A percentile compares a stretch with the other conserved stretches of the same genome.
These are phyloP conservation scores for Xylaria hypoxylon DNA, from an alignment of 2,329 filamentous ascomycete species.

Conservation along the genomic window DNA sequence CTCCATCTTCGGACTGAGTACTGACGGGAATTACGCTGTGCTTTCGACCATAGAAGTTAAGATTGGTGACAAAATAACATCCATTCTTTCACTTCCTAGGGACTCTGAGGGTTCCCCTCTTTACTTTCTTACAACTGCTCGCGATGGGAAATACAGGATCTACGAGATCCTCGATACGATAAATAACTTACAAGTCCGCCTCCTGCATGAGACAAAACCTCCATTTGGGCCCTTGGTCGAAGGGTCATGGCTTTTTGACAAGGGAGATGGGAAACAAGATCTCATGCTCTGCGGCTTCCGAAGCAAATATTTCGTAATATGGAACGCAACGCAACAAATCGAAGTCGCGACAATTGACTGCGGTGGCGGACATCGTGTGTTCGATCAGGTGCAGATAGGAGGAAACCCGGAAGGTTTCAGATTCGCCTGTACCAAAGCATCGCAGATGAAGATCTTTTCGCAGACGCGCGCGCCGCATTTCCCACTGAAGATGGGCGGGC, in stretches of 20 bases:
- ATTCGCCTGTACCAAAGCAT: slow-evolving; percentile 82
- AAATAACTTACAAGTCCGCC: slow-evolving; percentile 51
- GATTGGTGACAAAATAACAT: slow-evolving; percentile 75
- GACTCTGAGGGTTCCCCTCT: slow-evolving; percentile 40
- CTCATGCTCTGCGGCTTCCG: slow-evolving; percentile 85
- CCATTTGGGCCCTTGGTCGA: slow-evolving; percentile 83
- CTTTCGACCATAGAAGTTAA: slow-evolving; percentile 55
- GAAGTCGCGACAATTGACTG: slow-evolving; percentile 81
- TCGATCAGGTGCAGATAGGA: slow-evolving; percentile 60
- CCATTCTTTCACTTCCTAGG: slow-evolving; percentile 64
- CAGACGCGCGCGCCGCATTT: slow-evolving; percentile 54
- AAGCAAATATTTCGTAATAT: slow-evolving; percentile 81
- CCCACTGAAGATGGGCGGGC: slow-evolving; percentile 75
- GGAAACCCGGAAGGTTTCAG: slow-evolving; percentile 53
- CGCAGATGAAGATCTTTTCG: slow-evolving; percentile 62
- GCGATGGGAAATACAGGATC: slow-evolving; percentile 81
- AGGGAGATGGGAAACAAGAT: slow-evolving; percentile 55
- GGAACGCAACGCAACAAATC: slow-evolving; percentile 78
- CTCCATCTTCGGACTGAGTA: slow-evolving; percentile 50
- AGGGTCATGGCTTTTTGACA: slow-evolving; percentile 69
- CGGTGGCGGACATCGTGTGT: slow-evolving; percentile 85
- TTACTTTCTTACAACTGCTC: slow-evolving; percentile 76
- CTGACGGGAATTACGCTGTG: slow-evolving; percentile 47
- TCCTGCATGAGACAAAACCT: slow-evolving; percentile 75
- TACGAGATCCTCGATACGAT: slow-evolving; percentile 57